phyloP scores from a whole-genome alignment of 345 rosid species.

The Ailanthus altissimus region DNA sequence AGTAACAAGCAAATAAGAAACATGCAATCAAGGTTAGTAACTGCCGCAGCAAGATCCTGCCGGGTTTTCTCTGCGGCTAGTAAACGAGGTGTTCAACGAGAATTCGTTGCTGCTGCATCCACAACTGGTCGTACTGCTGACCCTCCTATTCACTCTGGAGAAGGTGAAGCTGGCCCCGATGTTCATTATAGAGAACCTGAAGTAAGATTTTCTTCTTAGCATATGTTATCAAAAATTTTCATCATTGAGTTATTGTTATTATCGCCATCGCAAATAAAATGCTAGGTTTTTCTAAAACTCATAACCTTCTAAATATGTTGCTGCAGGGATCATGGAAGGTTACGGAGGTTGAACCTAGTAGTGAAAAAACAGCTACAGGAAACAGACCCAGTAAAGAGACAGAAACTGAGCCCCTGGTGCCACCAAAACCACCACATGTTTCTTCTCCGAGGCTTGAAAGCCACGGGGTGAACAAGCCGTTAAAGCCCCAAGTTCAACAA shows the following conservation, averaged over 20 bases:
- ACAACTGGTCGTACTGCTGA: slow-evolving; percentile 45
- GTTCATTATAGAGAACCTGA: slow-evolving; percentile 47
- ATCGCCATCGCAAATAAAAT: neutral
- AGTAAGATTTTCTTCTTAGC: slow-evolving; percentile 24
- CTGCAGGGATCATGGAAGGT: slow-evolving; percentile 44
- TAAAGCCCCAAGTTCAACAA: slow-evolving; percentile 52
- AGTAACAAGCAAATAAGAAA: neutral
- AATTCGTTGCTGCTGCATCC: slow-evolving; percentile 29
- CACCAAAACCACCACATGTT: slow-evolving; percentile 44
- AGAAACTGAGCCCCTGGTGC: slow-evolving; percentile 37
- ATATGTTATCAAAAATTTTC: neutral
- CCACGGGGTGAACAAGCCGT: slow-evolving; percentile 41
- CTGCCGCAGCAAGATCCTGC: slow-evolving; percentile 29
- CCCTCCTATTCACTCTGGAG: slow-evolving; percentile 39
- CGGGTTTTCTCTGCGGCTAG: slow-evolving; percentile 8
- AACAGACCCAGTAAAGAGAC: slow-evolving; percentile 23
- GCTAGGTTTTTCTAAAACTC: neutral
- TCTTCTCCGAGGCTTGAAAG: slow-evolving; percentile 48
- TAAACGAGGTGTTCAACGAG: slow-evolving; percentile 16
- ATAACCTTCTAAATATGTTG: neutral
- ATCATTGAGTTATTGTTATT: no score
- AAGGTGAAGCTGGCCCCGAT: slow-evolving; percentile 45
- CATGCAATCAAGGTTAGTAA: slow-evolving; percentile 46
- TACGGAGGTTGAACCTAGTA: slow-evolving; percentile 41
- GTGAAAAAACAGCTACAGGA: slow-evolving; percentile 25